Evolutionary conservation across 441 rosid genomes (phyloP).

Genomic region (Erodium moschatum): DNA sequence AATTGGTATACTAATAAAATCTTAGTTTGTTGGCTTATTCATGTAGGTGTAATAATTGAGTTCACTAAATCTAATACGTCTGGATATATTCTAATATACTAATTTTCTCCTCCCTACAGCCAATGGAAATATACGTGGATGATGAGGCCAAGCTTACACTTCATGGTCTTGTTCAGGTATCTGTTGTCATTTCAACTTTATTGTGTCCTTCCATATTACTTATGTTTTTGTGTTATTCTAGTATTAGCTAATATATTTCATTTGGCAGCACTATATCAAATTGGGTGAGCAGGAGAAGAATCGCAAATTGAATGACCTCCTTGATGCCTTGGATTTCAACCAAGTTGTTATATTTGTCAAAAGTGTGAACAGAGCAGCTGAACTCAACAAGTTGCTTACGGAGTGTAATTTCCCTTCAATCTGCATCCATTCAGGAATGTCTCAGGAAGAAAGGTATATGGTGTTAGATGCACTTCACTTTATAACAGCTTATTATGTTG

Average conservation of each 20-base stretch:
- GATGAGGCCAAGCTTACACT: constrained; percentile 97
- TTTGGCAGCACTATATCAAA: constrained; percentile 85
- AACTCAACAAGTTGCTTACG: constrained; percentile 79
- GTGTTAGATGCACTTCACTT: too few relatives aligned
- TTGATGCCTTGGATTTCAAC: constrained; percentile 93
- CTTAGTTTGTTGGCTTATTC: background rate
- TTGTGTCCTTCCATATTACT: background rate
- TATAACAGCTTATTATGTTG: too few relatives aligned
- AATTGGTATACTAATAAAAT: too few relatives aligned
- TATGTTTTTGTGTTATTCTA: background rate
- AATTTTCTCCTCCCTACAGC: constrained; percentile 74
- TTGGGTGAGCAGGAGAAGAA: constrained; percentile 90
- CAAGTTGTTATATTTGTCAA: constrained; percentile 94
- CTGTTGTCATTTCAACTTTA: background rate
- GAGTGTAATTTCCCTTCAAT: constrained; percentile 97
- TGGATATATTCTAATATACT: background rate
- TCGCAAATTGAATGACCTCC: constrained; percentile 89
- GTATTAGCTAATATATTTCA: background rate
- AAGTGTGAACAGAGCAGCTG: constrained; percentile 90
- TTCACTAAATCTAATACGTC: background rate
- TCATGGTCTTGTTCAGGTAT: constrained; percentile 96
- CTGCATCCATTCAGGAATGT: constrained; percentile 97
- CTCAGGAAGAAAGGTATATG: constrained; percentile 86
- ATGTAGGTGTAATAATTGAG: background rate
- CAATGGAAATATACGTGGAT: constrained; percentile 98